Base-by-base conservation (phyloP, 192 early-diverging fungal genomes). In the Thamnidium elegans region DNA sequence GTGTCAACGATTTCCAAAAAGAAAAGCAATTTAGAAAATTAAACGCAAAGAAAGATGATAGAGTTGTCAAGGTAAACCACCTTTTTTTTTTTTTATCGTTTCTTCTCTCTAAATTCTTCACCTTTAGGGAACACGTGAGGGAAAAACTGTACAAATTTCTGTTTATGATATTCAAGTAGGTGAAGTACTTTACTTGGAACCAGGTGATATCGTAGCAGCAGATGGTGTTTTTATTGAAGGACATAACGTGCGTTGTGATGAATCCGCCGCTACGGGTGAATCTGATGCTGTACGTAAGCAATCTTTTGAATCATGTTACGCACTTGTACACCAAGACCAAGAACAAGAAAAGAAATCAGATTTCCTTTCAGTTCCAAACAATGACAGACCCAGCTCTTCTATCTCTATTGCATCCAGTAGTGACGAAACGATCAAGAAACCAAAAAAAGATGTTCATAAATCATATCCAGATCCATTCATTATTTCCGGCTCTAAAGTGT, bases 181-280 rank as follows among this genome's bases (percentile, higher is more conserved):
- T 20, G 97, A 99, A 69, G 80, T 99, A 44, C 71, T 91, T 60
- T 73, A 86, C 45, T 68, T 99, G 6, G 90, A 94, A 71, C 90
- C 92, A 3, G 97, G 97, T 44, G 97, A 97, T 72, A 88, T 99
- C 23, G 79, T 96, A 48, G 85, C 94, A 42, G 93, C 89, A 4
- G 97, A 99, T 68, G 97, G 90, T 26, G 77, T 98, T 26, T 86
- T 94, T 20, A 61, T 99, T 26, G 77, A 81, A 13, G 87, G 87
- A 5, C 91, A 90, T 62, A 93, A 93, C 69, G 73, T 98, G 32
- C 77, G 81, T 30, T 89, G 87, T 61, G 97, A 99, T 69, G 97
- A 99, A 77, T 92, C 89, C 14, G 86, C 94, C 6, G 86, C 92
- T 36, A 97, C 96, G 6, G 97, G 97, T 59, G 97, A 99, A 77